phyloP scores from a whole-genome alignment of 805 yeast genomes.

The Candida adriatica region DNA sequence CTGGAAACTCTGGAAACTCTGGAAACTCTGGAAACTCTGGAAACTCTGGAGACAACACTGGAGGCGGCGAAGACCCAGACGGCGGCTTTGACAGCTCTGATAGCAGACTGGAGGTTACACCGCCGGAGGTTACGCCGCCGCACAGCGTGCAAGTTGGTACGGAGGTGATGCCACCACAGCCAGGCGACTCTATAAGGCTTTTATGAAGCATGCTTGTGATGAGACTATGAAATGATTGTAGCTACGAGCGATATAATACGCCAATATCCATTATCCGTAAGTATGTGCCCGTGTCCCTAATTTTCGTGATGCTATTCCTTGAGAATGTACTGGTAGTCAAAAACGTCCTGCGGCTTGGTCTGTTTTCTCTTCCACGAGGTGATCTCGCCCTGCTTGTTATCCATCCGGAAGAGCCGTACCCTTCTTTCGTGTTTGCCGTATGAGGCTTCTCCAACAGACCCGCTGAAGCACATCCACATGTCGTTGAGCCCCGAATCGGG shows the following conservation, averaged over 20 bases:
- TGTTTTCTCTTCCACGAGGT: slow-evolving; percentile 54
- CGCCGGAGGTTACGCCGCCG: slow-evolving; percentile 2
- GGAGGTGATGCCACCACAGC: slow-evolving; percentile 5
- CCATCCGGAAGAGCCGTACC: slow-evolving; percentile 45
- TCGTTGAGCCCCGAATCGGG: slow-evolving; percentile 19
- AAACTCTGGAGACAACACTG: slow-evolving; percentile 3
- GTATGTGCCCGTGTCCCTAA: too few relatives aligned
- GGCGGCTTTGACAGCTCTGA: slow-evolving; percentile 7
- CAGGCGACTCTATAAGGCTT: slow-evolving; percentile 2
- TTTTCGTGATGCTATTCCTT: too few relatives aligned
- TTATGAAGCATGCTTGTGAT: background rate
- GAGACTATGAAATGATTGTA: too few relatives aligned
- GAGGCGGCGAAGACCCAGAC: slow-evolving; percentile 6
- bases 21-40: background rate
- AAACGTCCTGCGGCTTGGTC: slow-evolving; percentile 32
- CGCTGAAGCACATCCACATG: slow-evolving; percentile 63
- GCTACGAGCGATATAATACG: too few relatives aligned
- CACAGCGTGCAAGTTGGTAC: slow-evolving; percentile 4
- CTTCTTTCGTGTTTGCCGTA: slow-evolving; percentile 43
- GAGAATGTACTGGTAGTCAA: slow-evolving; percentile 38
- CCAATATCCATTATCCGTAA: too few relatives aligned
- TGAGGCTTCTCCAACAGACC: slow-evolving; percentile 60
- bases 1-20: background rate
- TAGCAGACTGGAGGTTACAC: too few relatives aligned
- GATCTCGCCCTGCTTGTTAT: slow-evolving; percentile 35